Evolutionary conservation across 805 yeast species (phyloP).

Genomic region (Myxozyma lipomycoides): DNA sequence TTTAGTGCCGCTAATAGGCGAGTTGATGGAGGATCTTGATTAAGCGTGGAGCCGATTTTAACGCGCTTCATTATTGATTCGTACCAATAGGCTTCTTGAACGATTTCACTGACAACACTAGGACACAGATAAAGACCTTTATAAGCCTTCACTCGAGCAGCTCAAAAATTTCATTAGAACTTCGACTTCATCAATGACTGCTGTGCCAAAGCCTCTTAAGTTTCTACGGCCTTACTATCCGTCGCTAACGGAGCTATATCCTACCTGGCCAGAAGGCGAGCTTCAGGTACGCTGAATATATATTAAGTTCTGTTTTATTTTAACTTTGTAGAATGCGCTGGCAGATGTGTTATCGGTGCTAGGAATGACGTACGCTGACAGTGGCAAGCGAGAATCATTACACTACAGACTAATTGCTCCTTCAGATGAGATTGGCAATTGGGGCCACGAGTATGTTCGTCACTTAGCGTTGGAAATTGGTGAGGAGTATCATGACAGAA

Average conservation of each 20-base stretch:
- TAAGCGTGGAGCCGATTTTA: no score
- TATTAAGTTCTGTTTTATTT: background rate
- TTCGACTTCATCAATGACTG: constrained; percentile 97
- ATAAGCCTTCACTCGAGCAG: constrained; percentile 58
- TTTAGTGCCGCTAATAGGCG: background rate
- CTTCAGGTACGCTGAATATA: constrained; percentile 33
- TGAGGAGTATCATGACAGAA: constrained; percentile 54
- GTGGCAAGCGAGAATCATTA: constrained; percentile 71
- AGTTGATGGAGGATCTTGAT: no score
- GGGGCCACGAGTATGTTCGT: constrained; percentile 99
- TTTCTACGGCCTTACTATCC: constrained; percentile 86
- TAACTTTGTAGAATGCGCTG: constrained; percentile 40
- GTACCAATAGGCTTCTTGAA: no score
- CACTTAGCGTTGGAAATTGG: constrained; percentile 95
- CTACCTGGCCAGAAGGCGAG: constrained; percentile 54
- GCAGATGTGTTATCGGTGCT: constrained; percentile 90
- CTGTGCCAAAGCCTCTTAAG: constrained; percentile 97
- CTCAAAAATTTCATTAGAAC: constrained; percentile 79
- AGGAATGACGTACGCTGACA: constrained; percentile 90
- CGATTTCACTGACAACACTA: constrained; percentile 7
- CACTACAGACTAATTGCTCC: constrained; percentile 68
- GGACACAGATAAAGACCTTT: constrained; percentile 44
- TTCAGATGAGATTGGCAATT: constrained; percentile 60
- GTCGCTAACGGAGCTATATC: constrained; percentile 59
- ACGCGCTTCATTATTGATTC: background rate